Percentiles rank a stretch among this genome's conserved stretches.
Conservation (phyloP, 2,329 filamentous ascomycete species). For the Penicillium sp. region DNA sequence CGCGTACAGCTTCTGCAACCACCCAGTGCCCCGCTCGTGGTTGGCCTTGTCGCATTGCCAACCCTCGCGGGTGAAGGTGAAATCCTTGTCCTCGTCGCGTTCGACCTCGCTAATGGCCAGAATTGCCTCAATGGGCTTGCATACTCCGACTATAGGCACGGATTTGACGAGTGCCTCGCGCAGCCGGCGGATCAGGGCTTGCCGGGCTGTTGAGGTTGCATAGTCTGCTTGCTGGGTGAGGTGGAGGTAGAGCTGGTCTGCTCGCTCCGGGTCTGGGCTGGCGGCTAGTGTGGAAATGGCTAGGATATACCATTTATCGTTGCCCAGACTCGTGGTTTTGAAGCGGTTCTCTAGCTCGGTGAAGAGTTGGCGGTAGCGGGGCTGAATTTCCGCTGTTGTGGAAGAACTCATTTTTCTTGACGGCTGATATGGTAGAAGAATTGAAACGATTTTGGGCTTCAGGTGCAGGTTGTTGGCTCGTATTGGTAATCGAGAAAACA, state of each 20-base stretch:
- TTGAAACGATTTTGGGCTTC: not conserved
- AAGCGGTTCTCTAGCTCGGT: conserved; percentile 28
- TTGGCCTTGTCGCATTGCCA: conserved; percentile 60
- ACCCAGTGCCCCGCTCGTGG: conserved; percentile 50
- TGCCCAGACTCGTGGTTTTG: conserved; percentile 21
- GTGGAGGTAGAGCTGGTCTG: conserved; percentile 55
- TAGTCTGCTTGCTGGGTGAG: conserved; percentile 51
- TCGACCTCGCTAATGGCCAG: conserved; percentile 55
- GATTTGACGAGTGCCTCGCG: conserved; percentile 60
- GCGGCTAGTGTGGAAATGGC: conserved; percentile 47
- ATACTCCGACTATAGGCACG: conserved; percentile 58
- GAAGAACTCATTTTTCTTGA: conserved; percentile 12
- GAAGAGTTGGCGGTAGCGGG: conserved; percentile 29
- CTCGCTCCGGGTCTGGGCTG: conserved; percentile 51
- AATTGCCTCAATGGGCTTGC: conserved; percentile 61
- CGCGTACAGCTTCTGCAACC: conserved; percentile 57
- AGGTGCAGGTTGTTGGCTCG: not conserved
- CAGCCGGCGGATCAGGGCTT: conserved; percentile 36
- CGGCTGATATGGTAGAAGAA: not conserved
- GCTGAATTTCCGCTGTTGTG: conserved; percentile 19
- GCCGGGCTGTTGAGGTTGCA: conserved; percentile 26
- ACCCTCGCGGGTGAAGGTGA: conserved; percentile 50
- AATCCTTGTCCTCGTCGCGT: conserved; percentile 57
- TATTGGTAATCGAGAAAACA: conserved; percentile 3
- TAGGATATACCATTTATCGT: conserved; percentile 34